Evolutionary conservation across 2,329 filamentous ascomycete species (phyloP).

Genomic region (Verticillium tricorpus): DNA sequence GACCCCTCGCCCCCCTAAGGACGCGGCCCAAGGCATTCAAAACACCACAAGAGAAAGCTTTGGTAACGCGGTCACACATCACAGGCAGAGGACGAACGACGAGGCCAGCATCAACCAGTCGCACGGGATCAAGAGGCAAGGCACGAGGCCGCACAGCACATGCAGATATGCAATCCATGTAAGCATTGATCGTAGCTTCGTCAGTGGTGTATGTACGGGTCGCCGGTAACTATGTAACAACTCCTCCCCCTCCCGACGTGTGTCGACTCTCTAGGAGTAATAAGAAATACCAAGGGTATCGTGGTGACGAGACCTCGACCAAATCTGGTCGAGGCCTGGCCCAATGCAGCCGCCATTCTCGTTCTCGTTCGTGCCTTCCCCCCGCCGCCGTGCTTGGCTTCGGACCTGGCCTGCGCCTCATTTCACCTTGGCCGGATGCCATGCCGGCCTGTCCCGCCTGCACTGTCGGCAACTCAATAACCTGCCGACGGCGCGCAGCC

Average conservation of each 20-base stretch:
- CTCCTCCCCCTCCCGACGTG: background rate
- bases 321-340: background rate
- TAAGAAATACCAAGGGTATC: background rate
- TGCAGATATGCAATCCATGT: background rate
- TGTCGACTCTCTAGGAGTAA: background rate
- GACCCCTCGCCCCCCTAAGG: too few relatives aligned
- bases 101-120: too few relatives aligned
- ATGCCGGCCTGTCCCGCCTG: background rate
- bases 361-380: background rate
- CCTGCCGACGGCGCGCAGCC: background rate
- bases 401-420: background rate
- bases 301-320: background rate
- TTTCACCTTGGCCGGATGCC: background rate
- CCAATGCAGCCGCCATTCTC: background rate
- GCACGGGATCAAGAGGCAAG: too few relatives aligned
- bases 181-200: background rate
- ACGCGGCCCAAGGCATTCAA: too few relatives aligned
- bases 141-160: too few relatives aligned
- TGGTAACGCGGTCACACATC: too few relatives aligned
- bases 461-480: background rate
- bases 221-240: background rate
- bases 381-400: too few relatives aligned
- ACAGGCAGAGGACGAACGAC: too few relatives aligned
- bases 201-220: background rate
- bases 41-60: too few relatives aligned